Base-by-base conservation (phyloP, 768 basidiomycete species). In the Dioszegia hungarica region DNA sequence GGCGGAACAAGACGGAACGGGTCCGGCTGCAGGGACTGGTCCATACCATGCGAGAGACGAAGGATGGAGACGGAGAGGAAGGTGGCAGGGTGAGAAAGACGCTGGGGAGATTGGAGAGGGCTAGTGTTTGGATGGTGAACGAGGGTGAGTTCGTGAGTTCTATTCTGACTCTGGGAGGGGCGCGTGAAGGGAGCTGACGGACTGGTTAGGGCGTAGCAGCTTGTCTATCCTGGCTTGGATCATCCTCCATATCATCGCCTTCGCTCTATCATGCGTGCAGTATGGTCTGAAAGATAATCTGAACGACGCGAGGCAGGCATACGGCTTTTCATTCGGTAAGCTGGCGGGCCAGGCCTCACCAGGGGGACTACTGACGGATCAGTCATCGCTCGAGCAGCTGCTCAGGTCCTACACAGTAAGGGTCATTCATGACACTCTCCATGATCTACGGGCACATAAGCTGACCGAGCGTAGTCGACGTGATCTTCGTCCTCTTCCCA, bases 401-500 rank as follows among this genome's bases (percentile, higher is more conserved):
- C 93, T 5, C 85, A 95, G 41, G 84, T 93, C 47, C 83, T 95
- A 9, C 90, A 95, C 67, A 68, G 64, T 66, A 28, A 41, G 64
- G 31, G 1, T 19, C n/a, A n/a, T n/a, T n/a, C n/a, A n/a, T n/a
- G n/a, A 3, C n/a, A 17, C 14, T 8, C 22, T 20, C 43, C 14
- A 31, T 12, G 6, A n/a, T n/a, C 39, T 34, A 43, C 53, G 12
- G 24, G 34, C 9, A 20, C n/a, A 11, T 22, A 17, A 28, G 17
- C 37, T 54, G 31, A 47, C 28, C 12, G 15, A n/a, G 1, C 20
- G 6, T 40, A 67, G 81, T 94, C 67, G 89, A 95, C 77, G 86
- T 90, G 58, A 84, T 89, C 61, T 89, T 94, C 80, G 92, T 98
- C 76, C 84, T 97, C 47, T 83, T 98, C 28, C 94, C 93, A 25